Base-by-base conservation (phyloP, 2,329 filamentous ascomycete species). In the Sphaerulina vaccinii region DNA sequence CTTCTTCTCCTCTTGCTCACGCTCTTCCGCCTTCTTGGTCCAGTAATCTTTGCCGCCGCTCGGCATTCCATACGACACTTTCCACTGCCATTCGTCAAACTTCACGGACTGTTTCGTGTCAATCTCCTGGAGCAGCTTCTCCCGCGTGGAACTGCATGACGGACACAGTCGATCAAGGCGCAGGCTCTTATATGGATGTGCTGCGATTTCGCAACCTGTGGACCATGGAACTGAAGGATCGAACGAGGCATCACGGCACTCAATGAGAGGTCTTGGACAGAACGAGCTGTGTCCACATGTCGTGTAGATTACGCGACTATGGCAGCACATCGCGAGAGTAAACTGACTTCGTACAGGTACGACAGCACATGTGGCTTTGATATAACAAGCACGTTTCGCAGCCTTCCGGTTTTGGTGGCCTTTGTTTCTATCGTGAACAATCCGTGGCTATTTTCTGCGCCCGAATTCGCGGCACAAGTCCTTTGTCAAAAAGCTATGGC, bases 201-300 rank as follows among this genome's bases (percentile, higher is more conserved):
- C 59, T 11, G 57, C 53, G 27, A 64, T 59, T 15, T 61, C 57
- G 60, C 67, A 70, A 8, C 49, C 52, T 16, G 45, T 55, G 9
- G 62, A 64, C 51, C 49, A 62, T 7, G 54, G 54, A 23, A 51
- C 36, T 27, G 35, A 44, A 10, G 63, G 58, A 18, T 58, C 52
- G 41, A 65, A 61, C n/a, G 61, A 60, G 13, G 64, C 62, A 44
- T 64, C 49, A 23, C 61, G 62, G 56, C 73, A 75, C 48, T 60
- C 63, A 27, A 67, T 59, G 24, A 73, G 51, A 3, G 71, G 71
- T 11, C 51, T 58, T 0, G 61, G 52, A 29, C 68, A 65, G 50
- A 67, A 67, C 10, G 61, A 62, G 13, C 68, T 68, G 59, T 76
- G 73, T 16, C 73, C 73, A 62, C 73, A 75, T 24, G 63, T 66